Base-by-base conservation (phyloP, 225 moss, liverwort and hornwort genomes). In the Marchantia paleacea region DNA sequence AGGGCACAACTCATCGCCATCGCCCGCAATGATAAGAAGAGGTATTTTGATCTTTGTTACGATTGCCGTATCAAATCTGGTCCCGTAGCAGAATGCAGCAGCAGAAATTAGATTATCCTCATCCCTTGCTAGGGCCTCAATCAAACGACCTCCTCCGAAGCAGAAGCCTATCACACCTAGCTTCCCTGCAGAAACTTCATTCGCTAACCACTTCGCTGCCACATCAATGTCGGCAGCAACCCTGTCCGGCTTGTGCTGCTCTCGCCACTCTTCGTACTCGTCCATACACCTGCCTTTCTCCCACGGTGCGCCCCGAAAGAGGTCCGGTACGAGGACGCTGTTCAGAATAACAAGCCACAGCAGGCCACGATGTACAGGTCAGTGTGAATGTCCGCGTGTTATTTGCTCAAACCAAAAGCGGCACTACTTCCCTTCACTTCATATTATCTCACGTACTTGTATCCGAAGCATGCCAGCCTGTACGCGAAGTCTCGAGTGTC, bases 381-480 rank as follows among this genome's bases (percentile, higher is more conserved):
- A 39, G 15, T 13, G 57, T 0, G 57, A 58, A 58, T 20, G 57
- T 58, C 20, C 55, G 55, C 10, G 8, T 14, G 55, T 55, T n/a
- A n/a, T n/a, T n/a, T n/a, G n/a, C n/a, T n/a, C n/a, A n/a, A n/a
- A n/a, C n/a, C 5, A 39, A 39, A 39, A 39, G 39, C 39, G 5
- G 39, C 39, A 39, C 3, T 39, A 39, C 39, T 39, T 39, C 39
- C 39, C 39, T 39, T 39, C 39, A 39, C 12, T 24, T 52, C 50
- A 7, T 11, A 29, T 55, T 86, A 39, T 39, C 39, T 39, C 39
- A 39, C 39, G 39, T 39, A 96, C 92, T 95, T 95, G 92, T 95
- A 97, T 74, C 97, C 97, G 83, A 97, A 91, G 85, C 97, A 97
- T 13, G 87, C 97, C 67, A 94, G 89, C 31, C 93, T 84, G 64